Evolutionary conservation across 2,329 filamentous ascomycete species (phyloP).

Genomic region (Fusarium pilosicola): DNA sequence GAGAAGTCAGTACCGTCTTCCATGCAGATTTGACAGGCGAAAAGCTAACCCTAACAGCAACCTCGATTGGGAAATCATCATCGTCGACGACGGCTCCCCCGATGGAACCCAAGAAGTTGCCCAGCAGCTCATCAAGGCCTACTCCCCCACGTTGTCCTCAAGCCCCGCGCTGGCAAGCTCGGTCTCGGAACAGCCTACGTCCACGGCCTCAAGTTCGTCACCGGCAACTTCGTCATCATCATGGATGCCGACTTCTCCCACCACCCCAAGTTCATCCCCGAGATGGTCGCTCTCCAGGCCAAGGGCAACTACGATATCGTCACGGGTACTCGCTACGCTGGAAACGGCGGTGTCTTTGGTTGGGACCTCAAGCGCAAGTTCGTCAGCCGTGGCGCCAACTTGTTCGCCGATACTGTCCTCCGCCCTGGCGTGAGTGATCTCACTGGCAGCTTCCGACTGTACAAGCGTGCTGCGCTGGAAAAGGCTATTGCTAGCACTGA

Average conservation of each 20-base stretch:
- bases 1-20: slow-evolving; percentile 70
- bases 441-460: slow-evolving; percentile 93
- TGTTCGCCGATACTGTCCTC: slow-evolving; percentile 95
- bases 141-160: slow-evolving; percentile 82
- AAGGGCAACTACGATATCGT: slow-evolving; percentile 90
- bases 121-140: slow-evolving; percentile 87
- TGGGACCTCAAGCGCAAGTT: slow-evolving; percentile 95
- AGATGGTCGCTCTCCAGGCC: slow-evolving; percentile 88
- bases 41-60: slow-evolving; percentile 64
- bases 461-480: slow-evolving; percentile 89
- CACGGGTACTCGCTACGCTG: slow-evolving; percentile 93
- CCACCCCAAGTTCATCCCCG: slow-evolving; percentile 98
- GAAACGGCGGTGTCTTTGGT: slow-evolving; percentile 88
- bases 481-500: slow-evolving; percentile 91
- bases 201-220: slow-evolving; percentile 88
- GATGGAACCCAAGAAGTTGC: slow-evolving; percentile 94
- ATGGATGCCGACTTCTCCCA: slow-evolving; percentile 99
- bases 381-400: slow-evolving; percentile 86
- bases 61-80: slow-evolving; percentile 96
- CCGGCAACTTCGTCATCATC: slow-evolving; percentile 97
- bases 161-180: slow-evolving; percentile 91
- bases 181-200: slow-evolving; percentile 98
- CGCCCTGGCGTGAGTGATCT: slow-evolving; percentile 94
- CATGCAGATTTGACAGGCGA: not conserved
- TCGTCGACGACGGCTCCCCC: slow-evolving; percentile 97